Base-by-base conservation (phyloP, 441 rosid genomes). In the Macaranga tanarius region DNA sequence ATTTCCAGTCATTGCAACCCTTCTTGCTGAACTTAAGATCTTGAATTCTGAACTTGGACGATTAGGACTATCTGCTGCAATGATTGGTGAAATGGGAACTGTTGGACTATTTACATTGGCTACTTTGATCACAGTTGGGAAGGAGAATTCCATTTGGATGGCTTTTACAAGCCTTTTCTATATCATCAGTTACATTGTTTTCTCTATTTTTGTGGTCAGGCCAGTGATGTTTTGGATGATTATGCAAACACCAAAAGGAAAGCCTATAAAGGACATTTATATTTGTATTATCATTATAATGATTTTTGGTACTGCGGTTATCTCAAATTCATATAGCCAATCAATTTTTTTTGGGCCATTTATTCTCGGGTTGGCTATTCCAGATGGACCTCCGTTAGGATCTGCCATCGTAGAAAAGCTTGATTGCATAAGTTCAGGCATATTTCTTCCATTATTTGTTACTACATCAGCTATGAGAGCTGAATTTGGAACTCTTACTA, bases 31-130 rank as follows among this genome's bases (percentile, higher is more conserved):
- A 22, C 69, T 88, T 5, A 82, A 80, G 59, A 77, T 88, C 70
- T 78, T 84, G 7, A 86, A 88, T 73, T 88, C 92, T 0, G 89
- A 85, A 70, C 64, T 87, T 2, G 91, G 91, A 7, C 74, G 74
- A 19, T 66, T 85, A 71, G 85, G 85, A n/a, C 34, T 79, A 13
- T 78, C 76, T 11, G 74, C 76, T 2, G 72, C 85, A 1, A 78
- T 84, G 65, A 74, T 85, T 58, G 74, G 84, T 2, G 75, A 40
- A 40, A 23, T 42, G 26, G 63, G 38, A 54, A 42, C 38, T 2
- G 22, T 26, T 5, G 47, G 55, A 2, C 54, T 63, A 0, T 7
- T 64, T 12, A 50, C 7, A 10, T 9, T 28, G 15, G 8, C 52
- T 5, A 70, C 65, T 0, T 31, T 63, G 17, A 11, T 50, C n/a